Percentiles rank a stretch among this genome's conserved stretches.
These are phyloP conservation scores for Dalbergia cochinchinensis DNA, from an alignment of 306 rosid species.

Conservation along the genomic window DNA sequence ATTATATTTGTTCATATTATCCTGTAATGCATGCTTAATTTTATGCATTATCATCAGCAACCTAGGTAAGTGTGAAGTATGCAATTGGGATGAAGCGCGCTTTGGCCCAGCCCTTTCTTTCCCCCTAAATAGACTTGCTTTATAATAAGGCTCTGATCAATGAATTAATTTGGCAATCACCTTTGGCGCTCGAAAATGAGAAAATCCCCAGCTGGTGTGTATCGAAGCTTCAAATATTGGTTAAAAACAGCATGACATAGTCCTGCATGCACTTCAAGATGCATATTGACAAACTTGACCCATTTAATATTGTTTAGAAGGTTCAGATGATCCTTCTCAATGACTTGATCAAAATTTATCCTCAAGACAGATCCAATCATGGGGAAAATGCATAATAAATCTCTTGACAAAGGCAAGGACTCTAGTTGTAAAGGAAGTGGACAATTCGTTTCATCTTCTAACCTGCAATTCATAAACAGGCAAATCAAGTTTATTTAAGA, in stretches of 20 bases:
- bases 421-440: constrained; percentile 64
- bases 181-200: constrained; percentile 60
- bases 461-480: constrained; percentile 55
- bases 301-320: constrained; percentile 57
- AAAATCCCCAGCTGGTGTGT: constrained; percentile 53
- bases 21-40: too few relatives aligned
- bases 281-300: constrained; percentile 64
- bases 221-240: constrained; percentile 56
- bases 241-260: constrained; percentile 65
- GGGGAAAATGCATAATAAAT: constrained; percentile 61
- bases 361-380: constrained; percentile 61
- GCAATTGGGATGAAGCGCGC: too few relatives aligned
- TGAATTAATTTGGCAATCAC: constrained; percentile 51
- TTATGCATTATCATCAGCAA: too few relatives aligned
- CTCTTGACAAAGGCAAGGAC: constrained; percentile 52
- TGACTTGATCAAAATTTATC: constrained; percentile 48
- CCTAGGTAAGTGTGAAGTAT: too few relatives aligned
- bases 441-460: constrained; percentile 59
- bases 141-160: too few relatives aligned
- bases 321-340: constrained; percentile 45
- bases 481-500: background rate
- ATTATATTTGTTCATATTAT: too few relatives aligned
- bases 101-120: too few relatives aligned
- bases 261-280: constrained; percentile 60
- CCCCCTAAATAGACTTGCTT: too few relatives aligned